Conservation (phyloP, 441 rosid genomes). For the Sinapis alba region DNA sequence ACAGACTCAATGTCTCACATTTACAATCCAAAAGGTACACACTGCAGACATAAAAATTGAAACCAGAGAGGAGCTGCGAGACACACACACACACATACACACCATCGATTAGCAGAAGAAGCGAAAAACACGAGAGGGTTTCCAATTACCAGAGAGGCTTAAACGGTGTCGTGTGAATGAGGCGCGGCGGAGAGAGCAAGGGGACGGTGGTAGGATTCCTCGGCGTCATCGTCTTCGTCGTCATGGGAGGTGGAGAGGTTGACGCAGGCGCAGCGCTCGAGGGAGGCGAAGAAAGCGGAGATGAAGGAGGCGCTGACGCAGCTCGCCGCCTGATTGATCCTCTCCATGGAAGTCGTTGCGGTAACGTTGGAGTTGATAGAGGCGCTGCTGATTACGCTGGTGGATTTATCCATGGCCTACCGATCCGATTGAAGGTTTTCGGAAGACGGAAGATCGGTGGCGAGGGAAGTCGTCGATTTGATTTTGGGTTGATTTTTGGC, state of each 20-base stretch:
- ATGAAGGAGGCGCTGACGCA: slow-evolving; percentile 80
- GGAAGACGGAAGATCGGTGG: not conserved
- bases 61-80: not conserved
- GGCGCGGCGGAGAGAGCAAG: slow-evolving; percentile 54
- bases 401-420: slow-evolving; percentile 8
- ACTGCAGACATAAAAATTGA: not conserved
- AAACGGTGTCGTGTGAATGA: slow-evolving; percentile 23
- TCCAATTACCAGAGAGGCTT: not conserved
- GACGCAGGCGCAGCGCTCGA: slow-evolving; percentile 86
- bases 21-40: not conserved
- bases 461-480: not conserved
- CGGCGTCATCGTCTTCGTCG: slow-evolving; percentile 61
- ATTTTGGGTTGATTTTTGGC: not conserved
- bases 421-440: slow-evolving; percentile 9
- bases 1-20: not conserved
- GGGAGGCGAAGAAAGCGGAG: slow-evolving; percentile 79
- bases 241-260: slow-evolving; percentile 69
- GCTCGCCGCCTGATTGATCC: slow-evolving; percentile 65
- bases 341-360: slow-evolving; percentile 68
- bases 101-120: not conserved
- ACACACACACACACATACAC: no score
- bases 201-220: slow-evolving; percentile 52
- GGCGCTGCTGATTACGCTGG: slow-evolving; percentile 11
- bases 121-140: not conserved
- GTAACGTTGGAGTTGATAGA: slow-evolving; percentile 37